Evolutionary conservation across 148 eudicot genomes (phyloP).

Genomic region (Spergularia marina): DNA sequence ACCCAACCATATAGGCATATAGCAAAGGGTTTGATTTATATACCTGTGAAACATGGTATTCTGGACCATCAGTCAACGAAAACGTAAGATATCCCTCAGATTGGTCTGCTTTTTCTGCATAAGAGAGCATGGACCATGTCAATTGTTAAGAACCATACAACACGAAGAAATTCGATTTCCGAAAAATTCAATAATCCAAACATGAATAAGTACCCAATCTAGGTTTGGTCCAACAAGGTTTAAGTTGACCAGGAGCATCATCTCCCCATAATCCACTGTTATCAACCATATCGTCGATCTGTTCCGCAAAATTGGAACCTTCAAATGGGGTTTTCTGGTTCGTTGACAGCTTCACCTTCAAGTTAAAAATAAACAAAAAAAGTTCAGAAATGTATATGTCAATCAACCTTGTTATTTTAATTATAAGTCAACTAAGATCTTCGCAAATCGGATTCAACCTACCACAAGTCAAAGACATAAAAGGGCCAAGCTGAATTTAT

Average conservation of each 20-base stretch:
- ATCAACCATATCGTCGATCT: slow-evolving; percentile 28
- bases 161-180: not conserved
- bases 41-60: slow-evolving; percentile 96
- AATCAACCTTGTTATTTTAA: too few species aligned
- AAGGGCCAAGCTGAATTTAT: too few species aligned
- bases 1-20: not conserved
- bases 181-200: slow-evolving; percentile 10
- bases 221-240: slow-evolving; percentile 79
- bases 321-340: slow-evolving; percentile 26
- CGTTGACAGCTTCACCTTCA: slow-evolving; percentile 38
- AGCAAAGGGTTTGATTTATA: not conserved
- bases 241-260: slow-evolving; percentile 46
- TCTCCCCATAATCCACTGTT: slow-evolving; percentile 61
- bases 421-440: not conserved
- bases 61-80: slow-evolving; percentile 96
- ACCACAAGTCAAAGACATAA: too few species aligned
- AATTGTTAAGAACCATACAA: not conserved
- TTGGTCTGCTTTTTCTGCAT: slow-evolving; percentile 48
- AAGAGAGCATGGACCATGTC: slow-evolving; percentile 16
- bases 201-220: slow-evolving; percentile 34
- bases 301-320: slow-evolving; percentile 31
- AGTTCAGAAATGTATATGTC: not conserved
- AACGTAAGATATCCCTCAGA: slow-evolving; percentile 79
- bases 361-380: not conserved
- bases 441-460: too few species aligned